Base-by-base conservation (phyloP, 495 filamentous ascomycete genomes). In the Penicillium coprophilum region DNA sequence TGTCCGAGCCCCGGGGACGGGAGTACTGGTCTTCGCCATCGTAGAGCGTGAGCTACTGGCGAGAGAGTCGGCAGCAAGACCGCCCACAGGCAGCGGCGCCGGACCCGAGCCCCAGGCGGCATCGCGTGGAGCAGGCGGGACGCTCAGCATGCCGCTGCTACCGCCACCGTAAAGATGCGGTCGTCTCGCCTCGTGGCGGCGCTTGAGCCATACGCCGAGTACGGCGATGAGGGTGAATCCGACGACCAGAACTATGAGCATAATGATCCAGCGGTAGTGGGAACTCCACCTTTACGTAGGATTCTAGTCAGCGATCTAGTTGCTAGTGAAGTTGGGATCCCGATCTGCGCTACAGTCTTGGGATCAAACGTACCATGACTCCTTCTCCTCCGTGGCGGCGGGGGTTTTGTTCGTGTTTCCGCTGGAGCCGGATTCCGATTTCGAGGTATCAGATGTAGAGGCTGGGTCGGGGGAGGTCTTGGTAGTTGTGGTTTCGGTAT, bases 251-350 rank as follows among this genome's bases (percentile, higher is more conserved):
- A 83, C 69, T 49, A 82, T 77, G n/a, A 82, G 31, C 77, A 85
- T 73, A 55, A 82, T 65, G 4, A 83, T 67, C 80, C 79, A 82
- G 56, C 67, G 59, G 66, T 78, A 82, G 57, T 83, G 81, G 10
- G 68, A 64, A 39, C 69, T 68, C 66, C 76, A 76, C 81, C 81
- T 83, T 3, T n/a, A 7, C n/a, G 7, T 0, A 5, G 51, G 11
- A 40, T 31, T 32, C 12, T 44, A 27, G 11, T 56, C 39, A 54
- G 46, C 8, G 50, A 19, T 7, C 12, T 12, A 2, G 34, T 17
- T 38, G 34, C 13, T 10, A 12, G n/a, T 17, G 6, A 1, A 30
- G 34, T 17, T 38, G n/a, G 6, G 15, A 8, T n/a, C 15, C 6
- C 8, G n/a, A 38, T 38, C 17, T 32, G 30, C 30, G 10, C 27